Base-by-base conservation (phyloP, 306 rosid genomes). In the Prunus kanzakura region DNA sequence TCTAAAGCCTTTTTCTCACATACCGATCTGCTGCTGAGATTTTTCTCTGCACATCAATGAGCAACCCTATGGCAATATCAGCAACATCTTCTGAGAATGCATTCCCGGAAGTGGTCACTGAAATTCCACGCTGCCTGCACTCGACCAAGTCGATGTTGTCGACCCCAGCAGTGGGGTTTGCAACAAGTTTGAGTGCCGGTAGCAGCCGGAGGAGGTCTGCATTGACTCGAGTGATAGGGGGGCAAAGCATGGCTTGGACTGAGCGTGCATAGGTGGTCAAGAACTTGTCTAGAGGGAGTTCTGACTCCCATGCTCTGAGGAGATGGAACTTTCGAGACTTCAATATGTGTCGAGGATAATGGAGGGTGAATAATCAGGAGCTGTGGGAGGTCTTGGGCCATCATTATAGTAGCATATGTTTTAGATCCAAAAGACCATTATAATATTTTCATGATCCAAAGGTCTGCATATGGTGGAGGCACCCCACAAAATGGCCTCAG, bases 61-160 rank as follows among this genome's bases (percentile, higher is more conserved):
- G 76, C 72, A 86, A 67, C 3, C 67, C 87, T 4, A 88, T 82
- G 1, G 86, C 92, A 22, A 75, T 0, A 38, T 86, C 90, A 2
- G 92, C 90, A 3, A 84, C 88, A 13, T 86, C 90, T 16, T 80
- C 83, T 3, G 87, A 65, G 20, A 45, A 68, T 9, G 69, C 2
- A 1, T 5, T 50, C 11, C 86, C 87, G 23, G 78, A 78, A 27
- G 45, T 43, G n/a, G 90, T 76, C 0, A 84, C 76, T 1, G 81
- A 10, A 62, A 41, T 50, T 62, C 69, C 22, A 35, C 76, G 71
- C 71, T 73, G 41, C 49, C 55, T 2, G 41, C 71, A 74, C 78
- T 74, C 78, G 0, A 9, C 58, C 57, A 47, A 18, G 50, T 74
- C 63, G 0, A 63, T 54, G 19, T 19, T 14, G 20, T 74, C 2